Percentiles rank a stretch among this genome's conserved stretches.
These are phyloP conservation scores for Coelastrella sp. DNA, from an alignment of 139 green algal genomes.

Conservation along the genomic window DNA sequence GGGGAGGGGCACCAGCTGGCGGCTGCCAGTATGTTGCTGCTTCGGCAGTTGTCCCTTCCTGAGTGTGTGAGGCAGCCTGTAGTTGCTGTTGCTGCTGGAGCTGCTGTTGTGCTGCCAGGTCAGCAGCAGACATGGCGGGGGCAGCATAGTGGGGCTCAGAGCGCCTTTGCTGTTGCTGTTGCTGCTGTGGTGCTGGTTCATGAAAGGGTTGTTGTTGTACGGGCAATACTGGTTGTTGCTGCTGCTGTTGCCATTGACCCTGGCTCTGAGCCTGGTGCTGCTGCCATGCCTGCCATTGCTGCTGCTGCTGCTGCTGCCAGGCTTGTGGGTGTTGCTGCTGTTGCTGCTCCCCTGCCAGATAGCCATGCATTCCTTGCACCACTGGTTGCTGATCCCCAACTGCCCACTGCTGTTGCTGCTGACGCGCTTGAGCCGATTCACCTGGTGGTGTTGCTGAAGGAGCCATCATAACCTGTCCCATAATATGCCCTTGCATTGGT, in stretches of 20 bases:
- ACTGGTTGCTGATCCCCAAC: too few relatives aligned
- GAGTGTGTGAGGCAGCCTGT: neutral
- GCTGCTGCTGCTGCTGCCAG: neutral
- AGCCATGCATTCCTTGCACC: too few relatives aligned
- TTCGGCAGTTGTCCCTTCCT: neutral
- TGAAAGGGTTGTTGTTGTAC: slow-evolving; percentile 31
- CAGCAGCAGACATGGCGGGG: neutral
- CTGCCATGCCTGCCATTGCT: neutral
- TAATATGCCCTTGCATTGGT: neutral
- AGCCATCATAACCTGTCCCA: too few relatives aligned
- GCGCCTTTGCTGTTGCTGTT: slow-evolving; percentile 11
- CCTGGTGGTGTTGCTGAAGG: neutral
- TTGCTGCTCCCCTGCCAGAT: too few relatives aligned
- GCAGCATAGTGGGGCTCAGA: neutral
- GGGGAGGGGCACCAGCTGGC: neutral
- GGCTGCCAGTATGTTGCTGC: neutral
- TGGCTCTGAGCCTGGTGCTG: neutral
- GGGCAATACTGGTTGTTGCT: neutral
- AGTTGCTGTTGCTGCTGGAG: neutral
- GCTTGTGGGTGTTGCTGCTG: neutral
- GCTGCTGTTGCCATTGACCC: slow-evolving; percentile 2
- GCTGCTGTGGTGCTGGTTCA: slow-evolving; percentile 18
- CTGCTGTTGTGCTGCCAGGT: neutral
- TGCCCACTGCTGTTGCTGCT: slow-evolving; percentile 17
- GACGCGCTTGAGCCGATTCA: neutral